These are phyloP conservation scores for Papilionanthe hybrid DNA, from an alignment of 116 monocot species.

Conservation along the genomic window DNA sequence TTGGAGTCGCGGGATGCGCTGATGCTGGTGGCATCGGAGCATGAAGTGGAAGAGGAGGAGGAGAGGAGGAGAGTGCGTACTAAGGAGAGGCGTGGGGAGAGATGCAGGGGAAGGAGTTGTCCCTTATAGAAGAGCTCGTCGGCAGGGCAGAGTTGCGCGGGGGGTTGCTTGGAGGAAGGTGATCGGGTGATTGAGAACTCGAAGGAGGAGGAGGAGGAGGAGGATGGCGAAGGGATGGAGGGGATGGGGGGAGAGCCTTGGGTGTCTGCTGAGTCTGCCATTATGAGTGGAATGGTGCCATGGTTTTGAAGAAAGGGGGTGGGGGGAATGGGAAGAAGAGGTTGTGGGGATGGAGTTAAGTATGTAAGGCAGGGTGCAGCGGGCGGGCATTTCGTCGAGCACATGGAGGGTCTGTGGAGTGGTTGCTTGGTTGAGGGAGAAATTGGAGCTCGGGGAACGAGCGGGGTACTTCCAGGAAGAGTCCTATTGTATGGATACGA, in stretches of 20 bases:
- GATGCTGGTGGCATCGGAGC: slow-evolving; percentile 30
- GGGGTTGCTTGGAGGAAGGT: slow-evolving; percentile 29
- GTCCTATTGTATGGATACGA: not conserved
- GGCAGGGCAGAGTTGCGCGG: slow-evolving; percentile 57
- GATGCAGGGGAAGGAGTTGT: slow-evolving; percentile 90
- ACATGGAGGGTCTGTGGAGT: not conserved
- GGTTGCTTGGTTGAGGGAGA: not conserved
- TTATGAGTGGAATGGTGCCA: not conserved
- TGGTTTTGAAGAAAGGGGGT: too few species aligned
- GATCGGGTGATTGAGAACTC: slow-evolving; percentile 78
- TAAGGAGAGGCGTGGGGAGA: slow-evolving; percentile 75
- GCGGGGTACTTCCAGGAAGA: not conserved
- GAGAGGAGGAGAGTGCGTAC: slow-evolving; percentile 68
- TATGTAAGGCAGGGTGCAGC: not conserved
- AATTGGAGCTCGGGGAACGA: not conserved
- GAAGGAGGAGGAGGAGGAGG: slow-evolving; percentile 59
- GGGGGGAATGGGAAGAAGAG: not conserved
- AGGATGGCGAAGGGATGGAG: slow-evolving; percentile 12
- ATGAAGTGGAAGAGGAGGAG: slow-evolving; percentile 64
- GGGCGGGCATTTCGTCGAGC: too few species aligned
- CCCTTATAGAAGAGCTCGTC: slow-evolving; percentile 96
- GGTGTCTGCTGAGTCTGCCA: not conserved
- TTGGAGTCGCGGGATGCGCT: slow-evolving; percentile 50
- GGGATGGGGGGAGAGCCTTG: not conserved
- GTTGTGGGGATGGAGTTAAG: slow-evolving; percentile 1